A percentile compares a stretch with the other conserved stretches of the same genome.
Evolutionary conservation across 345 rosid genomes (phyloP).

Genomic region (Excoecaria cochinchinensis): DNA sequence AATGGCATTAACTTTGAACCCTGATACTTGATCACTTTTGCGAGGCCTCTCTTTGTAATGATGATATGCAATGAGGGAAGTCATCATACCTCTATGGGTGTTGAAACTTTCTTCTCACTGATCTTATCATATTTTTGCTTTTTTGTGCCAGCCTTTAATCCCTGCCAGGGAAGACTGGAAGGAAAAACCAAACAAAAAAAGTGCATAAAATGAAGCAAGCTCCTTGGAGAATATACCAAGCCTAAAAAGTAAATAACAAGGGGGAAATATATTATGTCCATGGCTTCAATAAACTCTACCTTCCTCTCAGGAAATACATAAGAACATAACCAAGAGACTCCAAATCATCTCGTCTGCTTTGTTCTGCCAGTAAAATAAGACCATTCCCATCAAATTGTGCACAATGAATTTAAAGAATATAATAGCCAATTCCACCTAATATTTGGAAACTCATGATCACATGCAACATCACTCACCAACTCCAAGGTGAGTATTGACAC

Average conservation of each 20-base stretch:
- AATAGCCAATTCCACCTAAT: neutral
- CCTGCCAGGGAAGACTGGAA: conserved; percentile 97
- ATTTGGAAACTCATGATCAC: conserved; percentile 1
- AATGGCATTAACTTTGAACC: neutral
- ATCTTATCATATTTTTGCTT: conserved; percentile 98
- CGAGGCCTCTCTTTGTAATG: neutral
- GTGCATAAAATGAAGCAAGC: conserved; percentile 16
- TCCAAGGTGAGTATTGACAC: conserved; percentile 97
- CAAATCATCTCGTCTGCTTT: conserved; percentile 99
- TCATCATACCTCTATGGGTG: conserved; percentile 73
- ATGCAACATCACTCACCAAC: conserved; percentile 57
- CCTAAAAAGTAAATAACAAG: neutral
- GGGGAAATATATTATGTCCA: neutral
- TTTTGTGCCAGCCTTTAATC: conserved; percentile 89
- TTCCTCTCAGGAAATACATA: conserved; percentile 95
- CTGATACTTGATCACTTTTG: neutral
- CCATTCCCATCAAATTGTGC: conserved; percentile 5
- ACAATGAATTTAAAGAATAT: neutral
- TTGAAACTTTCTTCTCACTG: conserved; percentile 92
- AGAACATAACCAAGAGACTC: conserved; percentile 98
- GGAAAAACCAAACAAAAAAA: conserved; percentile 17
- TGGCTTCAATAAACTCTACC: conserved; percentile 40
- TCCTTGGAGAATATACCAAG: neutral
- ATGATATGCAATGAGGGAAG: neutral
- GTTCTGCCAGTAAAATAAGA: conserved; percentile 53